These are phyloP conservation scores for Umbelopsis sp. DNA, from an alignment of 371 early-diverging fungal genomes.

Conservation along the genomic window DNA sequence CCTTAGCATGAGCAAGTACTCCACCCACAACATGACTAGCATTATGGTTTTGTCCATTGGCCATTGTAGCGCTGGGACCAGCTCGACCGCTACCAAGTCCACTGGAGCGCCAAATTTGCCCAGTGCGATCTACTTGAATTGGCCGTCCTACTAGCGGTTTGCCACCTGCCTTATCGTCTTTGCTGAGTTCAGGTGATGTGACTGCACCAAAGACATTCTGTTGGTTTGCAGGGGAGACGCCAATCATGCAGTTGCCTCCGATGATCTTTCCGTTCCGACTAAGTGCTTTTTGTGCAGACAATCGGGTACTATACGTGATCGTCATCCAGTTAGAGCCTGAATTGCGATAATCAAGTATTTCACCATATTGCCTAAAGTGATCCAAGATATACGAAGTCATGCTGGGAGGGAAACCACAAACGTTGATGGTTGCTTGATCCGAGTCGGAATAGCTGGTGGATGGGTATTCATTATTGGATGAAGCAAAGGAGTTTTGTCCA, in stretches of 20 bases:
- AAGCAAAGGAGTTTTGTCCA: constrained; percentile 9
- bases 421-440: constrained; percentile 27
- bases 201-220: not conserved
- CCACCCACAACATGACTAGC: not conserved
- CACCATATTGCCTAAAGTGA: constrained; percentile 35
- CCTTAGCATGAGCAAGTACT: constrained; percentile 9
- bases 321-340: constrained; percentile 44
- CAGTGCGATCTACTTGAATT: constrained; percentile 14
- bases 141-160: constrained; percentile 3
- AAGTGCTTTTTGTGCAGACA: constrained; percentile 37
- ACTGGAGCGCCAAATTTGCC: constrained; percentile 8
- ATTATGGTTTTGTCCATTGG: constrained; percentile 9
- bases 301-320: constrained; percentile 31
- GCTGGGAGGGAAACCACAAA: constrained; percentile 42
- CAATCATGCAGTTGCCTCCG: constrained; percentile 25
- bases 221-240: constrained; percentile 23
- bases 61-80: constrained; percentile 1
- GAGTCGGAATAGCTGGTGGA: not conserved
- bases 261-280: constrained; percentile 35
- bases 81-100: constrained; percentile 11
- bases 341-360: constrained; percentile 30
- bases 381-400: constrained; percentile 28
- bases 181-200: constrained; percentile 1
- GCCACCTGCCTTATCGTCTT: not conserved
- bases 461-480: constrained; percentile 6